Evolutionary conservation across 2,329 filamentous ascomycete species (phyloP).

Genomic region (Elsinoe ampelina): DNA sequence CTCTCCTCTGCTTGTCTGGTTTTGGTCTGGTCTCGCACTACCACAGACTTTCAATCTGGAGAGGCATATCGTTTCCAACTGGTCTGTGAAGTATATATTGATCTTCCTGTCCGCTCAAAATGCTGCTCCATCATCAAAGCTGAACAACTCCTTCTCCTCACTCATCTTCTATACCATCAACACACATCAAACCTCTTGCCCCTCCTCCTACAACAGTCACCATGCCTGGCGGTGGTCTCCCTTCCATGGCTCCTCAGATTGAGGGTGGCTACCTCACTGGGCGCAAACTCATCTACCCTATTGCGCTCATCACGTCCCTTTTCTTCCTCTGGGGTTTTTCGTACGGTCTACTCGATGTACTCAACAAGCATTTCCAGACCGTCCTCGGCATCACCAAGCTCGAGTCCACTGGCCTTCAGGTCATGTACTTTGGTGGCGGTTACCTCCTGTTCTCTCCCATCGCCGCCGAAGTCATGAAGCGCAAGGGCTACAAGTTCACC

Average conservation of each 20-base stretch:
- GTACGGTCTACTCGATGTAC: slow-evolving; percentile 44
- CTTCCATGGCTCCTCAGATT: slow-evolving; percentile 29
- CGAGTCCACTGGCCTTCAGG: slow-evolving; percentile 35
- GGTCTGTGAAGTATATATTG: neutral
- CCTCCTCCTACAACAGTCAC: slow-evolving; percentile 13
- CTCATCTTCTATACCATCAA: neutral
- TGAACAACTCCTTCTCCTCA: neutral
- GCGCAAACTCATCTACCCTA: slow-evolving; percentile 40
- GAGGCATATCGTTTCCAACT: neutral
- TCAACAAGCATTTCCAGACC: slow-evolving; percentile 42
- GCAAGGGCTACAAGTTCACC: slow-evolving; percentile 37
- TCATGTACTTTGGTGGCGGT: slow-evolving; percentile 35
- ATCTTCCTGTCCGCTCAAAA: neutral
- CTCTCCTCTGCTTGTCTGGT: neutral
- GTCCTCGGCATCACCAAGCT: slow-evolving; percentile 32
- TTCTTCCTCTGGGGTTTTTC: slow-evolving; percentile 38
- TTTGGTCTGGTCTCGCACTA: too few species aligned
- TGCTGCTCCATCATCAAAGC: neutral
- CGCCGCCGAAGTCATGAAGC: slow-evolving; percentile 35
- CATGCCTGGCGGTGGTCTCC: slow-evolving; percentile 35
- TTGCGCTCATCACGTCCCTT: slow-evolving; percentile 38
- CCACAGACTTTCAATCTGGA: neutral
- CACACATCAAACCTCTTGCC: neutral
- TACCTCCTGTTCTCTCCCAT: slow-evolving; percentile 35
- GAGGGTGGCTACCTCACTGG: slow-evolving; percentile 36